These are phyloP conservation scores for Aristolochia californica DNA, from an alignment of 164 flowering plant genomes.

Conservation along the genomic window DNA sequence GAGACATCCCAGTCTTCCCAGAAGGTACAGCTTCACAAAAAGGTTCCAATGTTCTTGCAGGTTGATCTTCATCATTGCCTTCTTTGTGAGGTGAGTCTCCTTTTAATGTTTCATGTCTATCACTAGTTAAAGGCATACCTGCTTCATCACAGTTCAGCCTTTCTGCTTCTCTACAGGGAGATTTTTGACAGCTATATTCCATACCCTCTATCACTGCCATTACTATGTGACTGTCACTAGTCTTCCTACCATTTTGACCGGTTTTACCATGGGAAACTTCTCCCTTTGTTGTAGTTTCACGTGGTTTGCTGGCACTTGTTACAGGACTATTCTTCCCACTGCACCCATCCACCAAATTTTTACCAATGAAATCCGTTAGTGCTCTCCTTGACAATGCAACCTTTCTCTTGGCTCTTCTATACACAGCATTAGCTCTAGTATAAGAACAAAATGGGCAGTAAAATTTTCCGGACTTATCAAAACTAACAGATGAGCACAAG, in stretches of 20 bases:
- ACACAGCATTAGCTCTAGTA: background rate
- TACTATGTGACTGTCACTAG: background rate
- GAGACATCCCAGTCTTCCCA: background rate
- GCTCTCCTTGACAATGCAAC: background rate
- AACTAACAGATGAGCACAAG: background rate
- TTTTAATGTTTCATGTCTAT: too few relatives aligned
- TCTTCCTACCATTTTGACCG: too few relatives aligned
- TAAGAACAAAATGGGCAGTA: constrained; percentile 1
- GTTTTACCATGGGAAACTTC: too few relatives aligned
- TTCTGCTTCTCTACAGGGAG: background rate
- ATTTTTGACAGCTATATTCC: background rate
- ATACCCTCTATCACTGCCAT: background rate
- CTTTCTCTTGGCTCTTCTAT: background rate
- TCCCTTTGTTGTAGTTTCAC: background rate
- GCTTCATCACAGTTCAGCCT: background rate
- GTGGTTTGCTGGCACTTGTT: background rate
- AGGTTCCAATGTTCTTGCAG: background rate
- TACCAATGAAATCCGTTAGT: background rate
- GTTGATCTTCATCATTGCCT: background rate
- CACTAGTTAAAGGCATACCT: too few relatives aligned
- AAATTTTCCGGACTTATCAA: background rate
- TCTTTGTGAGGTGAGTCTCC: too few relatives aligned
- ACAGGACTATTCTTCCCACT: background rate
- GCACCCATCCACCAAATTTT: background rate
- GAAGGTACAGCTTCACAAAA: background rate